Evolutionary conservation across 495 filamentous ascomycete species (phyloP).

Genomic region (Penicillium dipodomyicola): DNA sequence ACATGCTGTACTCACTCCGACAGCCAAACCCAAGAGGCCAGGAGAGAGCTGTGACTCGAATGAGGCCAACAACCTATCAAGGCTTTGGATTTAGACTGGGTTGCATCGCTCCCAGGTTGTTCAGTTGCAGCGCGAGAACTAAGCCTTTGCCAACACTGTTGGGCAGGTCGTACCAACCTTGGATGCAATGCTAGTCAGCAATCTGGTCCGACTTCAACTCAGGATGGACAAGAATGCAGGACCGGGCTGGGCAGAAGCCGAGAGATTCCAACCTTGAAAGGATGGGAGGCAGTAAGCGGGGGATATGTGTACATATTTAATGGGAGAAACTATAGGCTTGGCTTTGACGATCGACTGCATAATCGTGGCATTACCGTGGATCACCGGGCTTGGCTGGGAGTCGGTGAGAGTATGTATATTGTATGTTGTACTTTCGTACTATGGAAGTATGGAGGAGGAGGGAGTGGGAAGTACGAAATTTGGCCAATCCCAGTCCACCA

Average conservation of each 20-base stretch:
- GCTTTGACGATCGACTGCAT: constrained; percentile 4
- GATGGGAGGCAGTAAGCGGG: background rate
- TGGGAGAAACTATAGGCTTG: constrained; percentile 5
- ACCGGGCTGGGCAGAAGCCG: constrained; percentile 1
- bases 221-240: constrained; percentile 14
- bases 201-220: background rate
- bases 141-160: constrained; percentile 29
- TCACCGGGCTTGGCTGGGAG: constrained; percentile 8
- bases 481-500: too few relatives aligned
- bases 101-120: background rate
- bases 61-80: background rate
- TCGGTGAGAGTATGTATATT: constrained; percentile 6
- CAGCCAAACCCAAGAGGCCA: background rate
- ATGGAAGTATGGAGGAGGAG: too few relatives aligned
- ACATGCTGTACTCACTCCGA: too few relatives aligned
- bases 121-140: constrained; percentile 6
- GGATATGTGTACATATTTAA: background rate
- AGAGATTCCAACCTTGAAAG: background rate
- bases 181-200: constrained; percentile 5
- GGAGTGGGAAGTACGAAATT: background rate
- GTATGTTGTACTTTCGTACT: too few relatives aligned
- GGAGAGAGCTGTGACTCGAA: background rate
- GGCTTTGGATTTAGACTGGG: constrained; percentile 2
- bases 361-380: background rate
- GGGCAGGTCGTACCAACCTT: constrained; percentile 9